phyloP scores from a whole-genome alignment of 2,329 filamentous ascomycete species.

The Ceratocystis alfenasii region DNA sequence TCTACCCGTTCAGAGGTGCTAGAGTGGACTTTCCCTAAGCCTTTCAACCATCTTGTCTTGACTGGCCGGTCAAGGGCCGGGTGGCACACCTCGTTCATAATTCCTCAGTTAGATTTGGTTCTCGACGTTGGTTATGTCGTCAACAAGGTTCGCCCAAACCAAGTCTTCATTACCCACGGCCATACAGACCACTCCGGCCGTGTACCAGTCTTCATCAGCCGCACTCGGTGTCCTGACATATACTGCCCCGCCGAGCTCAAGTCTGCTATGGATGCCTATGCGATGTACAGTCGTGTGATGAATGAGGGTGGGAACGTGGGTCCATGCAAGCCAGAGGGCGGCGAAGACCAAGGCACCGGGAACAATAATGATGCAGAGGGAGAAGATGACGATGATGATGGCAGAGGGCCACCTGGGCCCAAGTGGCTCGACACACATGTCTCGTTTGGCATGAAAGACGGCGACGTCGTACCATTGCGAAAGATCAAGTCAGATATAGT shows the following conservation, averaged over 20 bases:
- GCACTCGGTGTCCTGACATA: slow-evolving; percentile 36
- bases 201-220: slow-evolving; percentile 34
- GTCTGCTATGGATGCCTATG: slow-evolving; percentile 32
- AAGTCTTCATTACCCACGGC: slow-evolving; percentile 40
- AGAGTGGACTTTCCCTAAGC: slow-evolving; percentile 36
- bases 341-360: not conserved
- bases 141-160: slow-evolving; percentile 37
- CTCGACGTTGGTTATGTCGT: slow-evolving; percentile 39
- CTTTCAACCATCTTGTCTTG: slow-evolving; percentile 33
- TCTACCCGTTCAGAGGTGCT: slow-evolving; percentile 35
- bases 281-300: slow-evolving; percentile 34
- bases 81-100: slow-evolving; percentile 41
- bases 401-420: slow-evolving; percentile 19
- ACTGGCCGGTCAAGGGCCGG: slow-evolving; percentile 39
- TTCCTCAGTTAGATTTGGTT: slow-evolving; percentile 39
- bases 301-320: slow-evolving; percentile 32
- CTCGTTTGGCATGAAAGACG: slow-evolving; percentile 31
- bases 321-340: slow-evolving; percentile 21
- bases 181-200: slow-evolving; percentile 38
- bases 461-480: slow-evolving; percentile 31
- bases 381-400: slow-evolving; percentile 23
- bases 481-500: slow-evolving; percentile 30
- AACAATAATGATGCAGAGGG: slow-evolving; percentile 13
- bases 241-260: slow-evolving; percentile 35
- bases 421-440: slow-evolving; percentile 31